A percentile compares a stretch with the other conserved stretches of the same genome.
Evolutionary conservation across 179 eudicot species (phyloP).

Genomic region (Vitellaria paradoxa): DNA sequence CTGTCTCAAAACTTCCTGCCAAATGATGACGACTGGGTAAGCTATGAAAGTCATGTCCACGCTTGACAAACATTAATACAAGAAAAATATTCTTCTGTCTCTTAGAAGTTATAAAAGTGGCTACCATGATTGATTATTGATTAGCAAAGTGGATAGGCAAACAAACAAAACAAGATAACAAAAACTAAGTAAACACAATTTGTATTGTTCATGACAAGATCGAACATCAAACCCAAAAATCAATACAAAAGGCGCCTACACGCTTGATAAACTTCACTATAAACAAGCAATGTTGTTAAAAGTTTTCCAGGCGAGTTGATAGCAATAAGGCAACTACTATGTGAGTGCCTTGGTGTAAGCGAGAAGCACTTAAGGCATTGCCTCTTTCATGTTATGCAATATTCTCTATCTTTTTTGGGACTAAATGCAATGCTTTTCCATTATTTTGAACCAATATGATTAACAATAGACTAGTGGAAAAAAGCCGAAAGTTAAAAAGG

Average conservation of each 20-base stretch:
- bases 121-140: background rate
- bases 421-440: too few relatives aligned
- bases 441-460: too few relatives aligned
- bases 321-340: too few relatives aligned
- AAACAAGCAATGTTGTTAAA: too few relatives aligned
- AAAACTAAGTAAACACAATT: background rate
- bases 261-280: background rate
- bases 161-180: too few relatives aligned
- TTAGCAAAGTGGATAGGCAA: background rate
- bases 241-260: background rate
- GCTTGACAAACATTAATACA: background rate
- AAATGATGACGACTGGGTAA: background rate
- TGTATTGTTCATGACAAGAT: background rate
- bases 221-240: background rate
- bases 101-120: background rate
- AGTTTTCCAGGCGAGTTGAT: too few relatives aligned
- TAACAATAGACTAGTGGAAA: too few relatives aligned
- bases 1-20: constrained; percentile 60
- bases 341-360: too few relatives aligned
- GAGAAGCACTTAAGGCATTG: too few relatives aligned
- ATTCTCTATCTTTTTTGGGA: too few relatives aligned
- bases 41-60: background rate
- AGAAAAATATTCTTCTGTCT: background rate
- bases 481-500: too few relatives aligned
- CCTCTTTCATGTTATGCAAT: too few relatives aligned